Base-by-base conservation (phyloP, 495 filamentous ascomycete genomes). In the Pyronema omphalodes region DNA sequence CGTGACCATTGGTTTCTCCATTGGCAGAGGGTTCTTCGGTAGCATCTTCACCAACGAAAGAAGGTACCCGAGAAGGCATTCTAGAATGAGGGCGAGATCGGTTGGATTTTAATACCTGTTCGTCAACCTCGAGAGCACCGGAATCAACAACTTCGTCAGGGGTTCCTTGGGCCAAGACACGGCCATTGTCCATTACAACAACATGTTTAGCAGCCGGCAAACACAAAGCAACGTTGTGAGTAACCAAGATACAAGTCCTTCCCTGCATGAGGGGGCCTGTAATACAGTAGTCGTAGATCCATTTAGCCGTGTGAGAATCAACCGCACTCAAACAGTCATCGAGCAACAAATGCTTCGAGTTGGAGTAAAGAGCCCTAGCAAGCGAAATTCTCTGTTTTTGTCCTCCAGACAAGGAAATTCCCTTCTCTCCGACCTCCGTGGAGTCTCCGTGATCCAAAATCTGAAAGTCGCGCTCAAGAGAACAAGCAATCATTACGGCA, bases 341-440 rank as follows among this genome's bases (percentile, higher is more conserved):
- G 34, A 99, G 71, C 5, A 99, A 75, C 9, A 99, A 66, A 66
- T 99, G 89, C 44, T 80, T 78, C 12, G 88, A 89, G 67, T 82
- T 86, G 55, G 84, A 93, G 67, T 99, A 99, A 11, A 99, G 71
- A 1, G 93, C 91, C 57, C 91, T 78, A 12, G 91, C 91, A 18
- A 99, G 73, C 23, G 93, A 96, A 35, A 99, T 95, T 53, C 91
- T 79, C 69, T 99, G 91, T 68, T 99, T 99, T 67, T 99, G 91
- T 12, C 91, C 91, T 55, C 93, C 93, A 9, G 93, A 99, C 23
- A 99, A 74, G 45, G 88, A 86, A 57, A 99, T 94, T 39, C 93
- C 93, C 67, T 95, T 96, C 67, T 99, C 93, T 44, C 93, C 93
- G 9, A 96, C 93, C 9, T 95, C 70, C 0, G 93, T 96, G 69